These are phyloP conservation scores for Aureobasidium sp. DNA, from an alignment of 2,329 filamentous ascomycete species.

Conservation along the genomic window DNA sequence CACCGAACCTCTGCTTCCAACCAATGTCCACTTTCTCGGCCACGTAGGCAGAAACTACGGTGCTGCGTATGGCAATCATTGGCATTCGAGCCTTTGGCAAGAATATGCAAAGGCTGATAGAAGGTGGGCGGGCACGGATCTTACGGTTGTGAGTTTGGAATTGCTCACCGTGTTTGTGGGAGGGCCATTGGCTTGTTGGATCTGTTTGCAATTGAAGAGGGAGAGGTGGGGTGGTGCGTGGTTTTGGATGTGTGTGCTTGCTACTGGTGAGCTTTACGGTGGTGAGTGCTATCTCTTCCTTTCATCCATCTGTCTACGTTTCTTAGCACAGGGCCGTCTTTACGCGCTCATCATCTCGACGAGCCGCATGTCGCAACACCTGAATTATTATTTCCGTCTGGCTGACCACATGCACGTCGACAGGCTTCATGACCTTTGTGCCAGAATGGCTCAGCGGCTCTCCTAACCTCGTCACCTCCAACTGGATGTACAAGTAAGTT, in stretches of 20 bases:
- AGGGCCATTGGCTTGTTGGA: constrained; percentile 51
- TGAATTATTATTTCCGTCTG: no score
- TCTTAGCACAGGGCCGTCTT: neutral
- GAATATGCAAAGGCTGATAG: constrained; percentile 60
- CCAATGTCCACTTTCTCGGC: constrained; percentile 48
- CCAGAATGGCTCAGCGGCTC: constrained; percentile 58
- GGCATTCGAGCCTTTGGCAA: constrained; percentile 52
- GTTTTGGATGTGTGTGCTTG: constrained; percentile 53
- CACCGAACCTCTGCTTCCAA: constrained; percentile 37
- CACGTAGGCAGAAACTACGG: constrained; percentile 51
- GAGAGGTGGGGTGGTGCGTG: constrained; percentile 35
- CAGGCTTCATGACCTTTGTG: constrained; percentile 57
- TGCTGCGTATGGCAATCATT: constrained; percentile 48
- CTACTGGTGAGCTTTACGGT: constrained; percentile 59
- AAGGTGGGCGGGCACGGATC: constrained; percentile 53
- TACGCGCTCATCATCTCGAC: no score
- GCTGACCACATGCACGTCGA: constrained; percentile 9
- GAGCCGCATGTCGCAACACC: no score
- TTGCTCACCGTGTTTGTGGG: constrained; percentile 54
- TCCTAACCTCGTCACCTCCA: constrained; percentile 50
- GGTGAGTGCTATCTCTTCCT: constrained; percentile 30
- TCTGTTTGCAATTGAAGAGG: constrained; percentile 43
- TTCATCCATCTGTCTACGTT: neutral
- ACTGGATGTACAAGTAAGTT: constrained; percentile 52
- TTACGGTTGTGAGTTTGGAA: constrained; percentile 54